A percentile compares a stretch with the other conserved stretches of the same genome.
Evolutionary conservation across 345 rosid genomes (phyloP).

Genomic region (Aquilaria malaccensis): DNA sequence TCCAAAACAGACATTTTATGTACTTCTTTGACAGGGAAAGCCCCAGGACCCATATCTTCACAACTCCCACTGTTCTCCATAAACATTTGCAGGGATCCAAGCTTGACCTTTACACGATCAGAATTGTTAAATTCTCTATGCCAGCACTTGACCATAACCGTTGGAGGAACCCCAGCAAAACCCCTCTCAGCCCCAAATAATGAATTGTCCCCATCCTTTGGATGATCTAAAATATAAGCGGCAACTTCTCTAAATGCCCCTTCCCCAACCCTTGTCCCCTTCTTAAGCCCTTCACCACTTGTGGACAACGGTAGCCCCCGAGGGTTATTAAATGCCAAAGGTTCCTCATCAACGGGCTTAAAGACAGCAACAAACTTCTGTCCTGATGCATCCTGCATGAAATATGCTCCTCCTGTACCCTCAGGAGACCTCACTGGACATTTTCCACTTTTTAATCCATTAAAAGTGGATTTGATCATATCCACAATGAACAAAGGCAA

Average conservation of each 20-base stretch:
- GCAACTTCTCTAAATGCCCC: constrained; percentile 92
- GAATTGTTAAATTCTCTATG: constrained; percentile 74
- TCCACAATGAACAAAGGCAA: constrained; percentile 36
- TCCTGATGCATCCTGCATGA: constrained; percentile 66
- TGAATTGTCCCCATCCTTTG: constrained; percentile 26
- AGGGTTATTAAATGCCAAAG: constrained; percentile 79
- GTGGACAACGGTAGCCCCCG: constrained; percentile 56
- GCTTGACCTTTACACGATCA: constrained; percentile 36
- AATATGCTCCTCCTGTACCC: constrained; percentile 88
- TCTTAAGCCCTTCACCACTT: constrained; percentile 79
- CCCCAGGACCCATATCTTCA: constrained; percentile 78
- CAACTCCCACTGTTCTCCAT: constrained; percentile 69
- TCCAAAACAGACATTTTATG: constrained; percentile 87
- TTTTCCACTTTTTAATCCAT: constrained; percentile 55
- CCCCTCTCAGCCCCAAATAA: constrained; percentile 36
- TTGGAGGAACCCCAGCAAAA: constrained; percentile 86
- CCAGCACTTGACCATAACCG: constrained; percentile 61
- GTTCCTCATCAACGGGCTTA: constrained; percentile 89
- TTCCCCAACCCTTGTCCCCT: constrained; percentile 81
- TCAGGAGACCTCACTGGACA: constrained; percentile 57
- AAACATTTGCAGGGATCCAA: constrained; percentile 86
- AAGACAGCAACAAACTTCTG: constrained; percentile 61
- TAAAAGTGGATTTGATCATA: constrained; percentile 43
- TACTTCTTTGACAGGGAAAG: constrained; percentile 70
- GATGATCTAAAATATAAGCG: constrained; percentile 79